Evolutionary conservation across 2,329 filamentous ascomycete genomes (phyloP).

Genomic region (Aspergillus sp.): DNA sequence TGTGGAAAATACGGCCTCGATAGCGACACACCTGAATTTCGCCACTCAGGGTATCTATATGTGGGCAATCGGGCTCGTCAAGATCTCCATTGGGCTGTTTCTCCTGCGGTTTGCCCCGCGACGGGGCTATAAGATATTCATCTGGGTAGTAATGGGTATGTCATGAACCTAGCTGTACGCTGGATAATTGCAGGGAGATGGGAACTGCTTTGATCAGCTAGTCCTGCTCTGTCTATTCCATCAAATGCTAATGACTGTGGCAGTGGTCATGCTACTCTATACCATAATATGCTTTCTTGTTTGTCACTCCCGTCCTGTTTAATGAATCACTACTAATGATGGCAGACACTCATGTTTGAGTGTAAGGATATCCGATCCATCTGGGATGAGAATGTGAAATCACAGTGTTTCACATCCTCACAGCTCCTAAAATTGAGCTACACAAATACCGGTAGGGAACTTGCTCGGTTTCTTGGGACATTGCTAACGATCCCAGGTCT

Average conservation of each 20-base stretch:
- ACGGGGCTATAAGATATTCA: conserved; percentile 38
- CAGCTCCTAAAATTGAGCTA: conserved; percentile 49
- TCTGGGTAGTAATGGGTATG: conserved; percentile 40
- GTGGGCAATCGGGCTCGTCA: conserved; percentile 45
- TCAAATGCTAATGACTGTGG: background rate
- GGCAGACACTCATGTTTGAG: conserved; percentile 51
- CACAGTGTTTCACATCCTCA: conserved; percentile 45
- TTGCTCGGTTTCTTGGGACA: background rate
- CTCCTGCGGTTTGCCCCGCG: conserved; percentile 45
- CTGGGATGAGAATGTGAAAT: conserved; percentile 47
- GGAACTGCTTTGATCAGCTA: too few species aligned
- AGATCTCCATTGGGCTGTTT: conserved; percentile 47
- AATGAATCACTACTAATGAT: conserved; percentile 28
- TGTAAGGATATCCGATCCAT: conserved; percentile 50
- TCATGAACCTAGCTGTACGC: background rate
- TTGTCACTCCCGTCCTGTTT: conserved; percentile 9
- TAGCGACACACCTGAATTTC: conserved; percentile 48
- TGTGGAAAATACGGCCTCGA: conserved; percentile 38
- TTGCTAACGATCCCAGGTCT: conserved; percentile 12
- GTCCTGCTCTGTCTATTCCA: too few species aligned
- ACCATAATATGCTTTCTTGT: conserved; percentile 24
- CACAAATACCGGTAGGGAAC: conserved; percentile 36
- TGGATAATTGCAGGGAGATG: background rate
- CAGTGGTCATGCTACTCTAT: conserved; percentile 22
- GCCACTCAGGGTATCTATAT: conserved; percentile 24